Conservation (phyloP, 257 asterid species). For the Solanum stenotomum region DNA sequence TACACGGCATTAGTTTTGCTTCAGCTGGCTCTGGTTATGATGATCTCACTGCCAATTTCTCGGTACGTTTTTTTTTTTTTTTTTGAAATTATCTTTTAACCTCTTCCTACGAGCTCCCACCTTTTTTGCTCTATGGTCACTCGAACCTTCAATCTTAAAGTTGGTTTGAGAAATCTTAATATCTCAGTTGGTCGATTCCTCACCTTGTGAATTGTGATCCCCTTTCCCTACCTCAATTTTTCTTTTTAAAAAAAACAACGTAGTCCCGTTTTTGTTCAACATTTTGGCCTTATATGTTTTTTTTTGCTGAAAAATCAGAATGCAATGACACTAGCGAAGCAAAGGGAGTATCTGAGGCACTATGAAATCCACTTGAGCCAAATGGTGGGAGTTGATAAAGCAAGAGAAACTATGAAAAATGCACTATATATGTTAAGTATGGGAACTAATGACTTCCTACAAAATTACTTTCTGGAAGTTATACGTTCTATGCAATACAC, state of each 20-base stretch:
- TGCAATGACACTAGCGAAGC: constrained; percentile 35
- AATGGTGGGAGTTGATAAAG: constrained; percentile 24
- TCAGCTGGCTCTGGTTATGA: constrained; percentile 56
- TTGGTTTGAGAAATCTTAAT: background rate
- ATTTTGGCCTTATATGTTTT: background rate
- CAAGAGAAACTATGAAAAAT: constrained; percentile 15
- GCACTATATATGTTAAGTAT: constrained; percentile 39
- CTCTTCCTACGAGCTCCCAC: background rate
- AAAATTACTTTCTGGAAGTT: constrained; percentile 30
- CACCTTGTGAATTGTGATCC: background rate
- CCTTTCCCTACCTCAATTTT: background rate
- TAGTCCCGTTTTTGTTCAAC: background rate
- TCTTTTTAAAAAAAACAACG: too few species aligned
- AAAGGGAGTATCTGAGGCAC: constrained; percentile 32
- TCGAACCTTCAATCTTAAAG: background rate
- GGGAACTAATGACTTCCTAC: constrained; percentile 44
- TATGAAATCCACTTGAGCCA: constrained; percentile 29
- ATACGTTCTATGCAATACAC: constrained; percentile 29
- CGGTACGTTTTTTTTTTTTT: constrained; percentile 8
- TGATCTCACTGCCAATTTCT: constrained; percentile 38
- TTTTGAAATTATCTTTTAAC: too few species aligned
- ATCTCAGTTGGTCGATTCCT: background rate
- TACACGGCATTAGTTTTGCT: constrained; percentile 50
- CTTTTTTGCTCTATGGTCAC: background rate
- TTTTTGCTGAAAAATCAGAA: constrained; percentile 11